Percentiles rank a stretch among this genome's conserved stretches.
These are phyloP conservation scores for Entamoeba histolytica DNA, from an alignment of 208 protist genomes.

Conservation along the genomic window DNA sequence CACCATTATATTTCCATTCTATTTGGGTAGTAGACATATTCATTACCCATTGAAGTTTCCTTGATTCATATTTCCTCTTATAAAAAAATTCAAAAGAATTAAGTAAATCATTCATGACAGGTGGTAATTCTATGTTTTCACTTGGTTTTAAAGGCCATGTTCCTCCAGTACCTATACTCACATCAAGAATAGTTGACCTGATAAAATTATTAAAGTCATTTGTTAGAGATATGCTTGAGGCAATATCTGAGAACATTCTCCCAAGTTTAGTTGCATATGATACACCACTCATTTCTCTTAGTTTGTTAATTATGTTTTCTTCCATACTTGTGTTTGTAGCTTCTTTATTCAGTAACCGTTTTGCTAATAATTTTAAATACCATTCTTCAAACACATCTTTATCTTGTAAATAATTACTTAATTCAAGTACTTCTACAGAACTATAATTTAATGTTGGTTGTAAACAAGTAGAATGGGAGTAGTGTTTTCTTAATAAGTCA, in stretches of 20 bases:
- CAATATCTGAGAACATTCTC: neutral
- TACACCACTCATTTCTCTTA: neutral
- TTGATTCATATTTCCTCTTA: neutral
- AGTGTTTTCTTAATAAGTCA: neutral
- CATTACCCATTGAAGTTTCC: neutral
- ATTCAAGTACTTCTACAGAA: neutral
- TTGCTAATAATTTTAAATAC: neutral
- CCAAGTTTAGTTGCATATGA: neutral
- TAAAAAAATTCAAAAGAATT: neutral
- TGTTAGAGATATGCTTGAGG: neutral
- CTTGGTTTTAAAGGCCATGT: neutral
- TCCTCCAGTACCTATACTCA: neutral
- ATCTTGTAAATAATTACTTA: neutral
- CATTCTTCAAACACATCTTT: neutral
- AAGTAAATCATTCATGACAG: neutral
- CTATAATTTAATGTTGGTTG: neutral
- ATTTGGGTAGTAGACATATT: neutral
- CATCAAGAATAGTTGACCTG: neutral
- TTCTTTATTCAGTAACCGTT: neutral
- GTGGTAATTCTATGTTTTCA: neutral
- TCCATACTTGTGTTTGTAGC: neutral
- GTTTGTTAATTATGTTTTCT: neutral
- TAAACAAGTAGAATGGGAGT: neutral
- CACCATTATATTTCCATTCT: neutral
- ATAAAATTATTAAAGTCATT: neutral